A percentile compares a stretch with the other conserved stretches of the same genome.
Conservation (phyloP, 192 early-diverging fungal genomes). For the Bifiguratus adelaidae region DNA sequence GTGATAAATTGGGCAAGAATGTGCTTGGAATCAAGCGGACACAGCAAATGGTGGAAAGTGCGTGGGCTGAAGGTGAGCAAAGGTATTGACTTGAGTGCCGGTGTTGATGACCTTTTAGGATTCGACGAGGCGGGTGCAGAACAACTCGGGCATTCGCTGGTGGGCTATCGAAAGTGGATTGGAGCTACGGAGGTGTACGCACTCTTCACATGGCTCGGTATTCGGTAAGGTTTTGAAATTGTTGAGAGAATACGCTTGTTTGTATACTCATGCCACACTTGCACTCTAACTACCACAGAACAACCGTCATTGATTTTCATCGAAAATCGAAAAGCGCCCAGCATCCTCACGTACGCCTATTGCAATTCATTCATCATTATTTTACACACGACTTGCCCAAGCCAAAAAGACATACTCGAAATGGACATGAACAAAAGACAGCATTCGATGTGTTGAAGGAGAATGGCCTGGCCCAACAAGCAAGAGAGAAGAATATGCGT, state of each 20-base stretch:
- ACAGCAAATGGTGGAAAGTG: conserved; percentile 41
- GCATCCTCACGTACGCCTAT: conserved; percentile 38
- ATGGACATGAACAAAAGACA: conserved; percentile 5
- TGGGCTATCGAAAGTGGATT: conserved; percentile 57
- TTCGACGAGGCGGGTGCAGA: conserved; percentile 44
- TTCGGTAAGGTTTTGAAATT: conserved; percentile 13
- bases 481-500: too few species aligned
- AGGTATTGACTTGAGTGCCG: conserved; percentile 1
- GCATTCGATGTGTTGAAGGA: too few species aligned
- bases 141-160: conserved; percentile 39
- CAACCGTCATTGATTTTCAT: conserved; percentile 62
- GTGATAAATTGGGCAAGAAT: not conserved
- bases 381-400: too few species aligned
- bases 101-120: conserved; percentile 19
- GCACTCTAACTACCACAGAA: too few species aligned
- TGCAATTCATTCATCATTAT: conserved; percentile 46
- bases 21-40: conserved; percentile 26
- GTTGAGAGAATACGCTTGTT: not conserved
- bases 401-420: conserved; percentile 10
- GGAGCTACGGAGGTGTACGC: conserved; percentile 60
- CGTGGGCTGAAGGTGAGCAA: conserved; percentile 38
- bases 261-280: too few species aligned
- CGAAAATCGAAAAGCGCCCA: conserved; percentile 36
- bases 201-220: conserved; percentile 43
- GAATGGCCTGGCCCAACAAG: too few species aligned